Evolutionary conservation across 768 basidiomycete species (phyloP).

Genomic region (Psilocybe tampanensis): DNA sequence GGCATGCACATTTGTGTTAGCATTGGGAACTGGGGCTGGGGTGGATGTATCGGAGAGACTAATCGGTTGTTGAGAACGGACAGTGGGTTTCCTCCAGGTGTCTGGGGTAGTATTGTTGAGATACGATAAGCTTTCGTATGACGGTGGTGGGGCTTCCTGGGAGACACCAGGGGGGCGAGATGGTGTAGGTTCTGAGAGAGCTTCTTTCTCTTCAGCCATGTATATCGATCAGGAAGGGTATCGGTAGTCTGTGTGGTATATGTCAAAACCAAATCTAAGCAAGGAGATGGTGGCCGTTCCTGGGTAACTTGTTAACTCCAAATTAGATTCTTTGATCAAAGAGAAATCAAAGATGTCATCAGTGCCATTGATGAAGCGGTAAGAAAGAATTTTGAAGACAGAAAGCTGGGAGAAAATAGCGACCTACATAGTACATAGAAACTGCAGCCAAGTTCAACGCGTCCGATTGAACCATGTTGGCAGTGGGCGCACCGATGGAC

Average conservation of each 20-base stretch:
- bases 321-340: background rate
- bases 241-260: background rate
- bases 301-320: background rate
- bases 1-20: background rate
- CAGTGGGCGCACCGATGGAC: too few relatives aligned
- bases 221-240: background rate
- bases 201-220: conserved; percentile 9
- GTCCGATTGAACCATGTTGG: too few relatives aligned
- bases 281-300: background rate
- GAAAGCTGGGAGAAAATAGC: too few relatives aligned
- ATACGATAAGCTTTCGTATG: conserved; percentile 26
- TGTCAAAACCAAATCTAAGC: too few relatives aligned
- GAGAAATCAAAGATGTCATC: background rate
- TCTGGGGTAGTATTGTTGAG: conserved; percentile 5
- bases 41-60: background rate
- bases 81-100: conserved; percentile 5
- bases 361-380: too few relatives aligned
- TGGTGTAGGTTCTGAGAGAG: conserved; percentile 1
- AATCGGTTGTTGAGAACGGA: conserved; percentile 12
- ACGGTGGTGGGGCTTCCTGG: conserved; percentile 33
- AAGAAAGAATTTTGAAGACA: too few relatives aligned
- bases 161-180: background rate
- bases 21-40: background rate
- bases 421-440: too few relatives aligned
- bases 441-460: too few relatives aligned